Evolutionary conservation across 164 flowering plant species (phyloP).

Genomic region (Annona cherimola): DNA sequence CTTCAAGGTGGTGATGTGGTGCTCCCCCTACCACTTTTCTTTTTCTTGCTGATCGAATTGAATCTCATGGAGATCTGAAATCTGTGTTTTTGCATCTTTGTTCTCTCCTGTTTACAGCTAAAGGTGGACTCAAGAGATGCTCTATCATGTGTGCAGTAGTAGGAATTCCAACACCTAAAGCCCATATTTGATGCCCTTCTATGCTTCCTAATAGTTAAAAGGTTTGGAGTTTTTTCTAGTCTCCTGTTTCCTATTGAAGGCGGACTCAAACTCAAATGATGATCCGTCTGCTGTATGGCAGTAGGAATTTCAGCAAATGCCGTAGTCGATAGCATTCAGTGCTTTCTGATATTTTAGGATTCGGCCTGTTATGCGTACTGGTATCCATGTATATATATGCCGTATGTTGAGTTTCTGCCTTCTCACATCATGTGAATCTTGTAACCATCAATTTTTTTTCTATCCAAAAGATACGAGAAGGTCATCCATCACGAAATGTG

Average conservation of each 20-base stretch:
- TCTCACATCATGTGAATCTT: no score
- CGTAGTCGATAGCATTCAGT: neutral
- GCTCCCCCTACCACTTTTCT: no score
- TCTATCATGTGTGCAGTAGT: slow-evolving; percentile 22
- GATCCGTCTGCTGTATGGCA: neutral
- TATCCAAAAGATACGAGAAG: no score
- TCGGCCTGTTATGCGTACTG: neutral
- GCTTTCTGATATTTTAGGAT: neutral
- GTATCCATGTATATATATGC: no score
- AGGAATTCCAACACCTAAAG: neutral
- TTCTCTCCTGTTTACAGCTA: slow-evolving; percentile 33
- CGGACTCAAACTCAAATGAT: neutral
- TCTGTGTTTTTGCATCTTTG: neutral
- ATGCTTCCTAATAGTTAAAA: neutral
- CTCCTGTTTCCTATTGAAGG: neutral
- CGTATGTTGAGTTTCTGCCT: no score
- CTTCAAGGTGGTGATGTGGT: neutral
- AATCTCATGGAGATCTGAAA: neutral
- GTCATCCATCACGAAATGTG: no score
- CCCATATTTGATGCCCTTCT: neutral
- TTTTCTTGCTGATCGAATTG: neutral
- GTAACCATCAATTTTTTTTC: no score
- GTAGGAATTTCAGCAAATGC: neutral
- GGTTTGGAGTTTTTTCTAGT: neutral
- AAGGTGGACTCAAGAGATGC: slow-evolving; percentile 70